Evolutionary conservation across 2,329 filamentous ascomycete genomes (phyloP).

Genomic region (Cadophora sp.): DNA sequence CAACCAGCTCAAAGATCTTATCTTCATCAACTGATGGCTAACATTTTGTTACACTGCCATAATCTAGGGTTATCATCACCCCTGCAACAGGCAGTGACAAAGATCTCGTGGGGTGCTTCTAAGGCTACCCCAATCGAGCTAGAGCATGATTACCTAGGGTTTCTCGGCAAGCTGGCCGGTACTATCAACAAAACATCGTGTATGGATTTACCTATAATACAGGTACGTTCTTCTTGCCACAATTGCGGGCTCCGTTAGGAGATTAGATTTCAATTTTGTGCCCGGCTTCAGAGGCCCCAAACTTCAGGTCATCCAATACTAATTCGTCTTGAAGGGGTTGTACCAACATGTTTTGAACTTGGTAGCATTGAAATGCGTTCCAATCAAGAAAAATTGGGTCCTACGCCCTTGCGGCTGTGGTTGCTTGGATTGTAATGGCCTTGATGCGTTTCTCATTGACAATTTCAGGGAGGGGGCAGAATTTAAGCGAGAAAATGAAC

Average conservation of each 20-base stretch:
- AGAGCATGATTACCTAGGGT: neutral
- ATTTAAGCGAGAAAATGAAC: neutral
- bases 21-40: neutral
- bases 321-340: neutral
- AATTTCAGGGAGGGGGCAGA: neutral
- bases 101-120: neutral
- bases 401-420: conserved; percentile 4
- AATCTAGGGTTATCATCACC: neutral
- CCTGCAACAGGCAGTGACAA: neutral
- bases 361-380: conserved; percentile 1
- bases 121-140: neutral
- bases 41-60: neutral
- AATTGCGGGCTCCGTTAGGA: neutral
- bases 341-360: neutral
- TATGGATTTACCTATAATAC: neutral
- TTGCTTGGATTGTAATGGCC: neutral
- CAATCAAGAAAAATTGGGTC: neutral
- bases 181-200: neutral
- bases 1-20: neutral
- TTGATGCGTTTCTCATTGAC: neutral
- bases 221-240: neutral
- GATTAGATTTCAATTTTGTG: neutral
- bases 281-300: neutral
- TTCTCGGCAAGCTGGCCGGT: neutral
- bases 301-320: too few species aligned